Evolutionary conservation across 768 basidiomycete species (phyloP).

Genomic region (Termitomyces sp.): DNA sequence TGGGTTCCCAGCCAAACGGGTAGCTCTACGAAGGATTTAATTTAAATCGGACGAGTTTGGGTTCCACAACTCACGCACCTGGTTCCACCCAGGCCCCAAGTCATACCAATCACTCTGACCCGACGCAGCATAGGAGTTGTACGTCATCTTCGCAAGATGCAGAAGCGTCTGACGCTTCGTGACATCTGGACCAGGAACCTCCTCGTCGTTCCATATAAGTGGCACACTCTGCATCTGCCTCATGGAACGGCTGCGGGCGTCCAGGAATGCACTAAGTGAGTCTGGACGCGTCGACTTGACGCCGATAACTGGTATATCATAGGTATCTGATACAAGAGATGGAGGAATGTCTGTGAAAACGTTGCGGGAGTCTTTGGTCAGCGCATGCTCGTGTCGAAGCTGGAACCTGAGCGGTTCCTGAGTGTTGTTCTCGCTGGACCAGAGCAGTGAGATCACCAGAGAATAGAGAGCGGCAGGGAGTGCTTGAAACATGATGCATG

Average conservation of each 20-base stretch:
- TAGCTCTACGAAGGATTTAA: constrained; percentile 36
- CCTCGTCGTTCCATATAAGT: constrained; percentile 61
- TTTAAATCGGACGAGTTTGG: neutral
- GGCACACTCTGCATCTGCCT: constrained; percentile 33
- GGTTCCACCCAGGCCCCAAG: constrained; percentile 59
- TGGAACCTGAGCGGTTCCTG: constrained; percentile 48
- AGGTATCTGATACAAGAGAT: constrained; percentile 31
- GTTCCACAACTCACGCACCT: constrained; percentile 30
- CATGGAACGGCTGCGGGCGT: constrained; percentile 34
- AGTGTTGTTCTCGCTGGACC: constrained; percentile 27
- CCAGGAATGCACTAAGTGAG: constrained; percentile 36
- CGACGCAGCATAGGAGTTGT: constrained; percentile 68
- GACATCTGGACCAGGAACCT: constrained; percentile 70
- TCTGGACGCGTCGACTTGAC: constrained; percentile 44
- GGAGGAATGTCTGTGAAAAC: constrained; percentile 53
- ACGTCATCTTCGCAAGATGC: constrained; percentile 84
- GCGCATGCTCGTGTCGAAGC: constrained; percentile 63
- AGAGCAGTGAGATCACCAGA: constrained; percentile 39
- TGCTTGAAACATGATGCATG: constrained; percentile 25
- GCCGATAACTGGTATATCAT: constrained; percentile 36
- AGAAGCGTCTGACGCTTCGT: constrained; percentile 68
- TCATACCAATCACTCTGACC: constrained; percentile 69
- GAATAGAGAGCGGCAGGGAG: constrained; percentile 41
- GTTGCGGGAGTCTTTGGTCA: constrained; percentile 49
- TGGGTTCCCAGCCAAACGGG: constrained; percentile 89